Percentiles rank a stretch among this genome's conserved stretches.
Conservation (phyloP, 2,329 filamentous ascomycete species). For the Phaeosphaeria sp. region DNA sequence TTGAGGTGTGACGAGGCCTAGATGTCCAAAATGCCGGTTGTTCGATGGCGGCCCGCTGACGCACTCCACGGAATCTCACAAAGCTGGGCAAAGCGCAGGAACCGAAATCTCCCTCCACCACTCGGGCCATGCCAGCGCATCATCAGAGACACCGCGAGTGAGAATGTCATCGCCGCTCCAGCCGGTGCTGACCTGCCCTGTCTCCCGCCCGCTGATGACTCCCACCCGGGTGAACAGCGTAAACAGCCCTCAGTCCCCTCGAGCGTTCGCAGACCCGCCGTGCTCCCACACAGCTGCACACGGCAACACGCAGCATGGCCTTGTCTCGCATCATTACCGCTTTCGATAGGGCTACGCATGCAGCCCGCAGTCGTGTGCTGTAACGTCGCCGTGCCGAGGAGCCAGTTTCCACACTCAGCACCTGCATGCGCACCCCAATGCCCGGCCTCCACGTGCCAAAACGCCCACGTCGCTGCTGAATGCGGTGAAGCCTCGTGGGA, state of each 20-base stretch:
- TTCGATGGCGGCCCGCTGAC: conserved; percentile 12
- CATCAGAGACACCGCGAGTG: conserved; percentile 15
- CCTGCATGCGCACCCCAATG: conserved; percentile 11
- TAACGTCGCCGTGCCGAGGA: conserved; percentile 1
- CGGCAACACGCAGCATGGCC: conserved; percentile 6
- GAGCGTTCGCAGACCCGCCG: neutral
- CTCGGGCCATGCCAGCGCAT: conserved; percentile 26
- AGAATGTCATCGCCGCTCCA: conserved; percentile 16
- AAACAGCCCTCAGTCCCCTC: neutral
- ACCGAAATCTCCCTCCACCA: conserved; percentile 7
- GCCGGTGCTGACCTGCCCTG: neutral
- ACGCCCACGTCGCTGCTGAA: conserved; percentile 11
- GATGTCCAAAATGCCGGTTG: neutral
- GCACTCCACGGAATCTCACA: conserved; percentile 3
- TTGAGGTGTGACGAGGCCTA: neutral
- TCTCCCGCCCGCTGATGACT: conserved; percentile 7
- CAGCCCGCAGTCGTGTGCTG: conserved; percentile 8
- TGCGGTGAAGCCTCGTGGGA: neutral
- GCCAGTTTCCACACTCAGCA: neutral
- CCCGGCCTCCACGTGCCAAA: conserved; percentile 26
- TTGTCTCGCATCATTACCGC: conserved; percentile 15
- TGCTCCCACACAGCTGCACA: conserved; percentile 5
- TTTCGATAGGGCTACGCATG: conserved; percentile 37
- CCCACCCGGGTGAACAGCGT: neutral
- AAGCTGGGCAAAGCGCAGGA: conserved; percentile 13